phyloP scores from a whole-genome alignment of 2,329 filamentous ascomycete species.

The Xylaria sp. region DNA sequence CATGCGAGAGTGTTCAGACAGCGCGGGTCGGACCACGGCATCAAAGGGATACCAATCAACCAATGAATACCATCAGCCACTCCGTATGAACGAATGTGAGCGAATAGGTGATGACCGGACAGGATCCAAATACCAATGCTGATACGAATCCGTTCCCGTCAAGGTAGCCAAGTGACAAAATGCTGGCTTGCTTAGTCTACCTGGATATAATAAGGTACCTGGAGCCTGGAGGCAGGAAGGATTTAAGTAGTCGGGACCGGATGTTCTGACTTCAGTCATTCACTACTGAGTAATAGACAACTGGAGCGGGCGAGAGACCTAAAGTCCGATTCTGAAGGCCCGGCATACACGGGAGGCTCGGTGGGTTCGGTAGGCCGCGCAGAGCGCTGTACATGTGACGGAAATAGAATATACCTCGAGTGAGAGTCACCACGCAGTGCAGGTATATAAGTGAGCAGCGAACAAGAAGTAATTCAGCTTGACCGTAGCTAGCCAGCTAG shows the following conservation, averaged over 20 bases:
- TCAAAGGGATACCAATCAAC: background rate
- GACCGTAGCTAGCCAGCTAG: background rate
- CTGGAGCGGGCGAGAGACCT: constrained; percentile 24
- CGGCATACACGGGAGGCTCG: constrained; percentile 6
- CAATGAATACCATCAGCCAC: background rate
- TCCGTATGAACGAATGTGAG: background rate
- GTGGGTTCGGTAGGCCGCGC: constrained; percentile 1
- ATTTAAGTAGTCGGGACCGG: background rate
- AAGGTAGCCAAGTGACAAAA: background rate
- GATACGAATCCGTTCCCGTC: constrained; percentile 3
- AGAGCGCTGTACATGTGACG: background rate
- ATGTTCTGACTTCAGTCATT: constrained; percentile 5
- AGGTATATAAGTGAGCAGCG: background rate
- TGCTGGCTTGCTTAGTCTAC: constrained; percentile 1
- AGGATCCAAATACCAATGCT: background rate
- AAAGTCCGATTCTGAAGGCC: constrained; percentile 32
- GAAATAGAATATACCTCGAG: background rate
- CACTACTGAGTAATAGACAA: background rate
- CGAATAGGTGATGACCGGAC: background rate
- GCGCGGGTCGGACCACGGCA: constrained; percentile 15
- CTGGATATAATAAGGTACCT: background rate
- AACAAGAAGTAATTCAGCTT: background rate
- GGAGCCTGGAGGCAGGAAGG: background rate
- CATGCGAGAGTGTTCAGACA: constrained; percentile 29
- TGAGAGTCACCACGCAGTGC: background rate